Evolutionary conservation across 2,329 filamentous ascomycete species (phyloP).

Genomic region (Emydomyces testavorans): DNA sequence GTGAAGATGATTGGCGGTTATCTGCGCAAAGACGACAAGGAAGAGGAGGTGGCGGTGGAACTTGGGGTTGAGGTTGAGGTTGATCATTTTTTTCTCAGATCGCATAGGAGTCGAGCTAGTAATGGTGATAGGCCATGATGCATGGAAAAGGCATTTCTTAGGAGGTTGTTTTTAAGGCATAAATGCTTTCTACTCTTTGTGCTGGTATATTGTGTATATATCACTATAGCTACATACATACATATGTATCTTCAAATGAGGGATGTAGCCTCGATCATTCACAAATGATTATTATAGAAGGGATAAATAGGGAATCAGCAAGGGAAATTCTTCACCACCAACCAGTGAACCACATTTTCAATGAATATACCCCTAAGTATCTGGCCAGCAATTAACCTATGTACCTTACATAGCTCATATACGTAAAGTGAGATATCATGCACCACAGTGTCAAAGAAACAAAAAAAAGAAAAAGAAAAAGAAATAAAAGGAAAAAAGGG

Average conservation of each 20-base stretch:
- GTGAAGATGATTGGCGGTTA: conserved; percentile 89
- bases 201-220: too few species aligned
- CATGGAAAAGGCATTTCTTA: background rate
- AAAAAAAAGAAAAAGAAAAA: background rate
- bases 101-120: too few species aligned
- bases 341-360: conserved; percentile 1
- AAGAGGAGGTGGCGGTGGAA: conserved; percentile 76
- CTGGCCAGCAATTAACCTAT: conserved; percentile 7
- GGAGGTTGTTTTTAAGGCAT: background rate
- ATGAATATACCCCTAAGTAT: conserved; percentile 10
- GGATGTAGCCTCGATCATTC: too few species aligned
- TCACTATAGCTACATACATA: too few species aligned
- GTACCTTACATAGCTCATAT: conserved; percentile 9
- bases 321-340: conserved; percentile 1
- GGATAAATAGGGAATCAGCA: too few species aligned
- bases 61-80: conserved; percentile 55
- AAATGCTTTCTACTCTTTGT: background rate
- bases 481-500: background rate
- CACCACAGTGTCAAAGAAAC: conserved; percentile 4
- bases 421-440: conserved; percentile 8
- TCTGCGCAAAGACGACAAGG: conserved; percentile 78
- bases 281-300: too few species aligned
- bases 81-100: background rate
- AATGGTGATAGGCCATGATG: background rate
- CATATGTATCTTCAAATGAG: too few species aligned